These are phyloP conservation scores for Scheffersomyces stipitis DNA, from an alignment of 805 yeast genomes.

Conservation along the genomic window DNA sequence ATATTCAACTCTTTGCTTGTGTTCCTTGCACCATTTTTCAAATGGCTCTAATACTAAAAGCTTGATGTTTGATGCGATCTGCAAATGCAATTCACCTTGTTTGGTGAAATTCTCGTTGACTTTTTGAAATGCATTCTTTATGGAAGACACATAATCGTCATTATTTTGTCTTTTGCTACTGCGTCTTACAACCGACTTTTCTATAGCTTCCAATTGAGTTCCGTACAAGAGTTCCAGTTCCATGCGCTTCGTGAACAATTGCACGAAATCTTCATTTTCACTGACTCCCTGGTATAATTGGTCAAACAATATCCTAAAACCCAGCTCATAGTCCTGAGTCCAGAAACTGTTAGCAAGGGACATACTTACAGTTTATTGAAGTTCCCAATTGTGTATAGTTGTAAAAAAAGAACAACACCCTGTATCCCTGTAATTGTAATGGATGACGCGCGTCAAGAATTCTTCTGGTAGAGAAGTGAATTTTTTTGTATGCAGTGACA, in stretches of 20 bases:
- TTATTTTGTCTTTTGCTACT: slow-evolving; percentile 39
- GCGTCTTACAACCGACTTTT: slow-evolving; percentile 39
- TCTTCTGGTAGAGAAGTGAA: too few species aligned
- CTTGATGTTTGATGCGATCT: slow-evolving; percentile 62
- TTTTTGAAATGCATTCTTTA: slow-evolving; percentile 62
- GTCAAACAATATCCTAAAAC: slow-evolving; percentile 50
- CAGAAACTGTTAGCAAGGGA: slow-evolving; percentile 78
- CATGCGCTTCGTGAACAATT: slow-evolving; percentile 65
- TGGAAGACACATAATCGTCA: slow-evolving; percentile 63
- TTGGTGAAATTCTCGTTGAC: slow-evolving; percentile 51
- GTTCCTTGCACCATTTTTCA: slow-evolving; percentile 71
- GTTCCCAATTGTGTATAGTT: too few species aligned
- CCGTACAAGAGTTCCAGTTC: slow-evolving; percentile 73
- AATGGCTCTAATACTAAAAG: slow-evolving; percentile 68
- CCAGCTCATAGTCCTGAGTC: slow-evolving; percentile 64
- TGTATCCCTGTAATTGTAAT: too few species aligned
- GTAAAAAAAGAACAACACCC: too few species aligned
- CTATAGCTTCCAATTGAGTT: slow-evolving; percentile 44
- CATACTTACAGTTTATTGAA: too few species aligned
- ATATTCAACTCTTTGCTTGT: slow-evolving; percentile 61
- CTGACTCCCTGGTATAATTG: slow-evolving; percentile 60
- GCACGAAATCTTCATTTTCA: slow-evolving; percentile 70
- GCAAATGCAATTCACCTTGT: slow-evolving; percentile 60
- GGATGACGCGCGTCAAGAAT: too few species aligned
- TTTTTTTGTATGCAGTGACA: too few species aligned